A percentile compares a stretch with the other conserved stretches of the same genome.
Conservation (phyloP, 768 basidiomycete genomes). For the Lactarius akahatsu region DNA sequence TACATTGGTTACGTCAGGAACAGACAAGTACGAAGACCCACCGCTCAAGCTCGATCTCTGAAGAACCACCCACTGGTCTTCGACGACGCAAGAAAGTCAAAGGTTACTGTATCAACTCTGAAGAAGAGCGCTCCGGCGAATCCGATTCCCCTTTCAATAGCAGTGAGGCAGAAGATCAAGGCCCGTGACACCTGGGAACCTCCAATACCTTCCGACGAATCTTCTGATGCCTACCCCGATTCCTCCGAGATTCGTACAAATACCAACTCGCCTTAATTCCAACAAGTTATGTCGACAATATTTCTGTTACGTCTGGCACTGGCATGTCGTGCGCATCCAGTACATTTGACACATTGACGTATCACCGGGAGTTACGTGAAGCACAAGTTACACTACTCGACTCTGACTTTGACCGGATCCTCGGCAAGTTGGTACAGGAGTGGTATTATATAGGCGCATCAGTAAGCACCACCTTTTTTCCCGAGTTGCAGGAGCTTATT, state of each 20-base stretch:
- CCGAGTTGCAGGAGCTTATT: background rate
- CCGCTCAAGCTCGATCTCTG: conserved; percentile 17
- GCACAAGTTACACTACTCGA: conserved; percentile 38
- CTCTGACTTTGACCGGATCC: conserved; percentile 52
- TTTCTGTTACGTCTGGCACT: conserved; percentile 34
- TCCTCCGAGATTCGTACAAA: conserved; percentile 3
- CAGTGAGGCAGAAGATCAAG: too few relatives aligned
- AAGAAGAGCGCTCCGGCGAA: conserved; percentile 33
- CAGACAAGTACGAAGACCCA: conserved; percentile 7
- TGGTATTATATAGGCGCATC: conserved; percentile 68
- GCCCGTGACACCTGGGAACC: too few relatives aligned
- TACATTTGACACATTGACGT: conserved; percentile 51
- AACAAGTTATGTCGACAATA: conserved; percentile 34
- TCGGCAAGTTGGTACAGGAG: conserved; percentile 51
- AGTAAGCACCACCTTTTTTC: conserved; percentile 37
- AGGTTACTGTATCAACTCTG: conserved; percentile 21
- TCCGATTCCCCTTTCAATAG: conserved; percentile 37
- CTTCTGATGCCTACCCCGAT: conserved; percentile 7
- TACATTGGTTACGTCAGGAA: conserved; percentile 19
- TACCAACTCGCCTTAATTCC: conserved; percentile 16
- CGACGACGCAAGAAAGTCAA: conserved; percentile 23
- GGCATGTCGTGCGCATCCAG: conserved; percentile 37
- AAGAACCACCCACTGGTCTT: conserved; percentile 15
- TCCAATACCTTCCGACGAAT: conserved; percentile 6
- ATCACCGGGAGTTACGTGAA: conserved; percentile 54